Base-by-base conservation (phyloP, 176 grass and related monocot species). In the Aegilops bicornis region DNA sequence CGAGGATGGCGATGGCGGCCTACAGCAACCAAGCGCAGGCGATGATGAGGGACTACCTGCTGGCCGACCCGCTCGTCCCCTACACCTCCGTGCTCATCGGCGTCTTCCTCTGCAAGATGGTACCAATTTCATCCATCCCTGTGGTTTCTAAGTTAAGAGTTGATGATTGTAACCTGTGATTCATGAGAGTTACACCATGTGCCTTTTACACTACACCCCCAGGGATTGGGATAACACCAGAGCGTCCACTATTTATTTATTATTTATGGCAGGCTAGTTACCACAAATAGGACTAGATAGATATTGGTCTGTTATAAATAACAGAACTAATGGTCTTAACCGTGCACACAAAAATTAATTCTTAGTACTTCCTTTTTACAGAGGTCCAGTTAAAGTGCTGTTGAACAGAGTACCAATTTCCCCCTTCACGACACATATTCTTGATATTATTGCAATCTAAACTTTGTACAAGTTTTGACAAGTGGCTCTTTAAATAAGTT, bases 61-160 rank as follows among this genome's bases (percentile, higher is more conserved):
- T 92, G 22, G 88, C 94, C 33, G 92, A 96, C 86, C 92, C 86
- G 36, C 74, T 99, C 39, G 72, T 99, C 35, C 82, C 87, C 7
- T 99, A 79, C 79, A 91, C 92, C 43, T 99, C 94, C 4, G 83
- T 99, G 37, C 74, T 96, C 86, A 80, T 83, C 43, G 97, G 97
- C 71, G 85, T 99, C 73, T 6, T 93, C 35, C 81, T 99, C 77
- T 96, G 90, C 88, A 99, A 94, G 89, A 92, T 99, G 92, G 97
- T 99, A 45, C 42, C 12, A 91, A 77, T 42, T 85, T 84, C 22
- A 33, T 76, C 77, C 54, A 24, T 66, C 29, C 42, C 68, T 79
- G 27, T 13, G 0, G 23, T 64, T 42, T 70, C 20, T 22, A 42
- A 42, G 60, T 43, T 87, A 52, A 62, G 58, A 3, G 8, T 10